Percentiles rank a stretch among this genome's conserved stretches.
Conservation (phyloP, 208 protist genomes). For the Leishmania lainsoni region DNA sequence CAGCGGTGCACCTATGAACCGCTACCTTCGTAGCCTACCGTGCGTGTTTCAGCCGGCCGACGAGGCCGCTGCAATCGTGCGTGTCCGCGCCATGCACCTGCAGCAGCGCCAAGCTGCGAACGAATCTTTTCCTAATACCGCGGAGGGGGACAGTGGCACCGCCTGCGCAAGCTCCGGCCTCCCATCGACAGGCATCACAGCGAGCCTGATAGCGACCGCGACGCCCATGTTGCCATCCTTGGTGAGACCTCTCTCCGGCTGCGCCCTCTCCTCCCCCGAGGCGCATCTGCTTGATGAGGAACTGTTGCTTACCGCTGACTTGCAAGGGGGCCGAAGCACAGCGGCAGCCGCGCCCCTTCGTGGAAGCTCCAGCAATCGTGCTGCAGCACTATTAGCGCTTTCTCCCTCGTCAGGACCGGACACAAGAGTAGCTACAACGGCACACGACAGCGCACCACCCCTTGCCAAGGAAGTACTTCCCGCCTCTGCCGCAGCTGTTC, state of each 20-base stretch:
- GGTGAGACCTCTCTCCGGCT: background rate
- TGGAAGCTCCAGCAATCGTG: background rate
- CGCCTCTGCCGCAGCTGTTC: background rate
- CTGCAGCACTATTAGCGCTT: background rate
- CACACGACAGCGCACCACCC: background rate
- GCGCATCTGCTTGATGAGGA: background rate
- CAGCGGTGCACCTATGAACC: background rate
- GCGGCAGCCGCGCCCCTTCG: background rate
- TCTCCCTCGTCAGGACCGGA: background rate
- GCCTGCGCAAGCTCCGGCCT: background rate
- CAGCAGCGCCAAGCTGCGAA: constrained; percentile 4
- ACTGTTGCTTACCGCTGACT: background rate
- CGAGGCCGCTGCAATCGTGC: constrained; percentile 47
- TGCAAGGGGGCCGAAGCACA: background rate
- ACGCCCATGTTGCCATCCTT: background rate
- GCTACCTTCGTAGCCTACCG: constrained; percentile 29
- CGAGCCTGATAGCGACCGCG: background rate
- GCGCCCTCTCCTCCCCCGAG: background rate
- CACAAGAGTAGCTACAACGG: background rate
- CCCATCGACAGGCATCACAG: constrained; percentile 1
- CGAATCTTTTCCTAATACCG: background rate
- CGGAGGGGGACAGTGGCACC: background rate
- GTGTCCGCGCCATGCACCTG: constrained; percentile 35
- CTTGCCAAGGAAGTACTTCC: background rate
- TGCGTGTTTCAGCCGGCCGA: constrained; percentile 41